These are phyloP conservation scores for Pythium myriotylum DNA, from an alignment of 352 stramenopile genomes.

Conservation along the genomic window DNA sequence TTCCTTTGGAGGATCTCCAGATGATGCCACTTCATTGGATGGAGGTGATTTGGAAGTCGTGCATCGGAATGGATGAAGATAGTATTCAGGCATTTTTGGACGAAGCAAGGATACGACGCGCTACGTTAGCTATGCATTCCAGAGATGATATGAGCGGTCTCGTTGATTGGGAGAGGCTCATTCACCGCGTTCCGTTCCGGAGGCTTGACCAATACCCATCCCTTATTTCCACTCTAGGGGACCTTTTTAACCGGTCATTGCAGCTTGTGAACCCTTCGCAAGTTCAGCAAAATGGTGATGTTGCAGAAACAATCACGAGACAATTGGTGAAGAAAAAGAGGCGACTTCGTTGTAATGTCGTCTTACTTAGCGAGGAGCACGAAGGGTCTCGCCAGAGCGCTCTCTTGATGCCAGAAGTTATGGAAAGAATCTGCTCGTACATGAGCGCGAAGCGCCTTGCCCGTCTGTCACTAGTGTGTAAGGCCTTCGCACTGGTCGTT, in stretches of 20 bases:
- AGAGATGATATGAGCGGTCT: not conserved
- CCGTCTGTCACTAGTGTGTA: constrained; percentile 59
- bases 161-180: not conserved
- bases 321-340: constrained; percentile 7
- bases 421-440: constrained; percentile 69
- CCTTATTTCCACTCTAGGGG: constrained; percentile 5
- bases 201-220: constrained; percentile 17
- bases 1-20: constrained; percentile 49
- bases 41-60: constrained; percentile 49
- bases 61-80: constrained; percentile 44
- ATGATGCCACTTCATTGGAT: constrained; percentile 60
- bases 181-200: constrained; percentile 11
- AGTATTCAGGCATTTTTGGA: constrained; percentile 44
- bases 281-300: not conserved
- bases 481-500: constrained; percentile 43
- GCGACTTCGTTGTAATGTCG: constrained; percentile 7
- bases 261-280: constrained; percentile 7
- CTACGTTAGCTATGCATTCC: constrained; percentile 1
- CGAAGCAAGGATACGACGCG: constrained; percentile 17
- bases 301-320: not conserved
- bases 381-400: constrained; percentile 52
- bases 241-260: constrained; percentile 1
- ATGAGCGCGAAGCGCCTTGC: constrained; percentile 75
- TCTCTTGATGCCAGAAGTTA: constrained; percentile 59
- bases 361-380: constrained; percentile 28